Evolutionary conservation across 768 basidiomycete genomes (phyloP).

Genomic region (Suillus brevipes): DNA sequence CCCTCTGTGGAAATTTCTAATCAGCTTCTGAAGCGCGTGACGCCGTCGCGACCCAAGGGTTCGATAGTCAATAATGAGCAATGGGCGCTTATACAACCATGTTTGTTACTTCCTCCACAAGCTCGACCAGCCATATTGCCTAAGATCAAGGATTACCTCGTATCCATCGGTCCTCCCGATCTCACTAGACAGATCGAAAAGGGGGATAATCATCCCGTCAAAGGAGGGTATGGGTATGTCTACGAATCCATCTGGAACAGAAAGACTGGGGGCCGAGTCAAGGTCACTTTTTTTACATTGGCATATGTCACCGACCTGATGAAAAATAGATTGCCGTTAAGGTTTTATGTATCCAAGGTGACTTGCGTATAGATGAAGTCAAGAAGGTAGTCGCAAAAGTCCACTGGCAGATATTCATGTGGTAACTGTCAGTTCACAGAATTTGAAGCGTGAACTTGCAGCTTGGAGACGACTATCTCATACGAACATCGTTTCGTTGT

Average conservation of each 20-base stretch:
- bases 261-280: not conserved
- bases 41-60: not conserved
- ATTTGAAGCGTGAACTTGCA: not conserved
- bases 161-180: not conserved
- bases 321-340: not conserved
- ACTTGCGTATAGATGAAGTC: too few species aligned
- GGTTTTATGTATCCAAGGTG: not conserved
- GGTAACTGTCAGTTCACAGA: not conserved
- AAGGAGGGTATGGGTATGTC: not conserved
- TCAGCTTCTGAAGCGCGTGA: not conserved
- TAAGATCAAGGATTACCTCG: not conserved
- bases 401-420: not conserved
- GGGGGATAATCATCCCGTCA: accelerated
- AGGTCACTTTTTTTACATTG: not conserved
- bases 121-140: not conserved
- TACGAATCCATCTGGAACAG: not conserved
- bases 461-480: constrained; percentile 3
- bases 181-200: not conserved
- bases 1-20: not conserved
- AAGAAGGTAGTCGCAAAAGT: not conserved
- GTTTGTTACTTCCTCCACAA: not conserved
- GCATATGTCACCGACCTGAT: not conserved
- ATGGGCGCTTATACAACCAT: not conserved
- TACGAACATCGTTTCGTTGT: not conserved
- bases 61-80: not conserved